phyloP scores from a whole-genome alignment of 768 basidiomycete genomes.

The Phlebiopsis gigantea region DNA sequence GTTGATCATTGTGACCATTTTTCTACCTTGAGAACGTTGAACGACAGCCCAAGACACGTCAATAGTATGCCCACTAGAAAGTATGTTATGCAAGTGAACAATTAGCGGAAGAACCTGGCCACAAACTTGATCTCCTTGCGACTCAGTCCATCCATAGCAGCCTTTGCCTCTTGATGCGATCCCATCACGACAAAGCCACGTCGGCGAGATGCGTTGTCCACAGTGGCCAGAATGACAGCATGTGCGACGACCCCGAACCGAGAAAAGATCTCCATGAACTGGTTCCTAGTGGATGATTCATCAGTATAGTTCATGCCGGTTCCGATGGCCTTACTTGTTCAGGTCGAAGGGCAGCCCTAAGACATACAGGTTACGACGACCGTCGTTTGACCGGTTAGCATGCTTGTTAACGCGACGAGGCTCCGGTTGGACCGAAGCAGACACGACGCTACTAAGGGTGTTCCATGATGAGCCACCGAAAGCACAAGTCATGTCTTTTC shows the following conservation, averaged over 20 bases:
- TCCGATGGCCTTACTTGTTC: conserved; percentile 49
- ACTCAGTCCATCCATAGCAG: conserved; percentile 61
- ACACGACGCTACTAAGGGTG: conserved; percentile 20
- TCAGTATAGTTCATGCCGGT: not conserved
- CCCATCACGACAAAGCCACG: conserved; percentile 85
- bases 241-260: conserved; percentile 65
- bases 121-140: conserved; percentile 65
- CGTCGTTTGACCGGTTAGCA: conserved; percentile 33
- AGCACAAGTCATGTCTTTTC: not conserved
- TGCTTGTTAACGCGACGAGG: conserved; percentile 16
- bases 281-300: conserved; percentile 30
- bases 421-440: conserved; percentile 14
- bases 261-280: conserved; percentile 58
- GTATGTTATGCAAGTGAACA: not conserved
- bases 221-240: conserved; percentile 77
- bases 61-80: conserved; percentile 59
- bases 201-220: conserved; percentile 78
- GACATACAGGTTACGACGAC: conserved; percentile 77
- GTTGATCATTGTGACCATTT: not conserved
- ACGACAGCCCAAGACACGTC: conserved; percentile 88
- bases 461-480: not conserved
- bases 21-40: conserved; percentile 72
- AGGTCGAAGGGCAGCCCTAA: conserved; percentile 80
- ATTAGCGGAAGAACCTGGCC: not conserved
- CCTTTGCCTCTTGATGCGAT: conserved; percentile 61